Base-by-base conservation (phyloP, 1,284 basidiomycete species). In the Cryptococcus jaspeensis region DNA sequence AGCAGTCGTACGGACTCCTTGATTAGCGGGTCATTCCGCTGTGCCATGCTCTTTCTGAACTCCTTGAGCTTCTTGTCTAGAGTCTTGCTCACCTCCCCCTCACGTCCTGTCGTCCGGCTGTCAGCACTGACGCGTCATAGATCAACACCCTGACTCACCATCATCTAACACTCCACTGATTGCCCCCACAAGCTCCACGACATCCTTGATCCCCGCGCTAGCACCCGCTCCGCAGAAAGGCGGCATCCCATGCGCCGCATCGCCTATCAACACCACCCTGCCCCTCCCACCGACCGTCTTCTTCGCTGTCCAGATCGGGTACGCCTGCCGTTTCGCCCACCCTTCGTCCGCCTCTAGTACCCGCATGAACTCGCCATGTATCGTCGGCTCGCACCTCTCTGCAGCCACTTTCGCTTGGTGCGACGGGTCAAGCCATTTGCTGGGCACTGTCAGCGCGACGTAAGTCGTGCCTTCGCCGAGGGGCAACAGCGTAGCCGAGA, bases 151-250 rank as follows among this genome's bases (percentile, higher is more conserved):
- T 3, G 3, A 25, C 32, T 15, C 22, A 47, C 15, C 2, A 36
- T 20, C 18, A 16, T 16, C 22, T 25, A 1, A 25, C 23, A 2
- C n/a, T 36, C 28, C 7, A 23, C n/a, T 25, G 1, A 65, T 18
- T 12, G 43, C 39, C 12, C 49, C 44, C 3, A 56, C 58, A 8
- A 67, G 52, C 20, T 61, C 47, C 11, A 55, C 49, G n/a, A 55
- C 61, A 53, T 67, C 63, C 20, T 41, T 40, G 13, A 67, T 42
- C 2, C 52, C 65, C n/a, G 58, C 47, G 45, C 63, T 60, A 4
- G 65, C 63, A 3, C 65, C 63, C 13, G 59, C 60, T 15, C 65
- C 65, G 37, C 63, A 63, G 55, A 64, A 63, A 2, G 65, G 65
- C 1, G 55, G 47, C 52, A 61, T 63, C 25, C 61, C 63, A 55